Base-by-base conservation (phyloP, 495 filamentous ascomycete species). In the Choiromyces venosus region DNA sequence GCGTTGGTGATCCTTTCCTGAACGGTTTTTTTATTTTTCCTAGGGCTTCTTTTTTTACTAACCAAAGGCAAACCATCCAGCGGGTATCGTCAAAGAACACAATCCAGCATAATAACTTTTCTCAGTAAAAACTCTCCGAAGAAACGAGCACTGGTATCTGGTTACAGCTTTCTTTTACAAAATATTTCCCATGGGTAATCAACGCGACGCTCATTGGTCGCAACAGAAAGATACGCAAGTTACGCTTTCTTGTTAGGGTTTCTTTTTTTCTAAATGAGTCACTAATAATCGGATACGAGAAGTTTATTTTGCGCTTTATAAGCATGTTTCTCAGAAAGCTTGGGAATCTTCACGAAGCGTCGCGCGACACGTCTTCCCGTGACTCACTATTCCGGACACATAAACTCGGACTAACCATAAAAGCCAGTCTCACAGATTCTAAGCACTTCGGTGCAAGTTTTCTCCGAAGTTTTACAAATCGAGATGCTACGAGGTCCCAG, bases 391-490 rank as follows among this genome's bases (percentile, higher is more conserved):
- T 61, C 52, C 4, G 12, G 52, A 33, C 18, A 61, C 52, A 61
- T 29, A 33, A 61, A 10, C 29, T 33, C 25, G 25, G 7, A 29
- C 52, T 61, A 61, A 61, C 25, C 25, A 61, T 25, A 61, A 61
- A 56, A 29, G 25, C 25, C 4, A 16, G 25, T 33, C 52, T 33
- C 25, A 16, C 52, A 33, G 52, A 61, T 61, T 33, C 52, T 29
- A 61, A 33, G 52, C 52, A 61, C 52, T 6, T 33, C 52, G 52
- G 52, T 29, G 29, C 52, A 61, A 33, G 25, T 33, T 61, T 61
- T 61, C 52, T 61, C 52, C 52, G 52, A 61, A 16, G 52, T 33
- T 61, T 56, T 61, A 61, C 52, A 61, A 16, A 61, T 61, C 52
- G 12, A 18, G 29, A 9, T n/a, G 10, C 25, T 29, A 33, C 10